Percentiles rank a stretch among this genome's conserved stretches.
phyloP scores from a whole-genome alignment of 306 rosid genomes.

The Gleditsia sinensis region DNA sequence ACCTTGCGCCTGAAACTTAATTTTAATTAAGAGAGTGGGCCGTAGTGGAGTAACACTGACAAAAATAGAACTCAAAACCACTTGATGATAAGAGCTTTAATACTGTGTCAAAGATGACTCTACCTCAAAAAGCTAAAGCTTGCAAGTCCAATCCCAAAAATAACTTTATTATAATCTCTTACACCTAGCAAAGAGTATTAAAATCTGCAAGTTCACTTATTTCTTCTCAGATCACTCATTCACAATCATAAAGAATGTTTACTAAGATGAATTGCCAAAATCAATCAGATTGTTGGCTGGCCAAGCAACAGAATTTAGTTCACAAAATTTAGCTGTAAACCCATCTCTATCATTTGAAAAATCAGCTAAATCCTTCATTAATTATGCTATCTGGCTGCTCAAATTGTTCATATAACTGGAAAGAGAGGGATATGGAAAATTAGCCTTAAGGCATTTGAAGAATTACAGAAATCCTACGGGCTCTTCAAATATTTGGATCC shows the following conservation, averaged over 20 bases:
- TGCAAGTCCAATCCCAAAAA: too few species aligned
- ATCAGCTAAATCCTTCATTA: neutral
- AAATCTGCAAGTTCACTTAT: slow-evolving; percentile 7
- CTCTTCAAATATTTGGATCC: neutral
- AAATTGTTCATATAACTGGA: neutral
- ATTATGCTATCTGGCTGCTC: neutral
- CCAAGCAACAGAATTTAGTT: neutral
- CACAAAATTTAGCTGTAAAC: neutral
- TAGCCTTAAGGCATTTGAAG: neutral
- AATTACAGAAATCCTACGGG: neutral
- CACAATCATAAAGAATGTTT: neutral
- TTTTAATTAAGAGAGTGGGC: too few species aligned
- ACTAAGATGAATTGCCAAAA: neutral
- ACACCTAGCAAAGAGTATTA: too few species aligned
- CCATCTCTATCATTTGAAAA: neutral
- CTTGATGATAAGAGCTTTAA: too few species aligned
- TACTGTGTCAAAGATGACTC: too few species aligned
- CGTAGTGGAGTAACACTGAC: too few species aligned
- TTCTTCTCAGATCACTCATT: neutral
- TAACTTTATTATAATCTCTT: too few species aligned
- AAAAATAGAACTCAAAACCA: too few species aligned
- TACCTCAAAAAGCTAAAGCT: too few species aligned
- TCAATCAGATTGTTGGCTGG: neutral
- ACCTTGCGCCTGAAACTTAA: too few species aligned
- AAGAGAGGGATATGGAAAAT: neutral